Evolutionary conservation across 2,329 filamentous ascomycete genomes (phyloP), one percentile per base, ranked within the genome.

Genomic region (Epicoccum nigrum): DNA sequence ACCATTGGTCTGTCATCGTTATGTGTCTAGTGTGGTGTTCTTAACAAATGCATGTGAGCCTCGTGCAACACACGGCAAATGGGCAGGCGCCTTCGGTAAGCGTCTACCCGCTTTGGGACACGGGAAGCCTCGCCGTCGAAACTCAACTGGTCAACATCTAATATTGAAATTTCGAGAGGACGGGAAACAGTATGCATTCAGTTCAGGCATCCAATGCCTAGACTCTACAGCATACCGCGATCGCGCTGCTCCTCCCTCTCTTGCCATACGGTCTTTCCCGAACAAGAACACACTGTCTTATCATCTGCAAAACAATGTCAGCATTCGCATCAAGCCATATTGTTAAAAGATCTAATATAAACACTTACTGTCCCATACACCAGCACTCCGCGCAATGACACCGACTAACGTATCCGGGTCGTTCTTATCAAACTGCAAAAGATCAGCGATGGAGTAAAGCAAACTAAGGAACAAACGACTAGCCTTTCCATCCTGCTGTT

Each of bases 211-310:
- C 19, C 7, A 15, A n/a, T 28, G 23, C n/a, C n/a, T n/a, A n/a
- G n/a, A n/a, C n/a, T 45, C 85, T 74, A 97, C 63, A 94, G 77
- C 90, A 99, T 97, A 2, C 94, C 94, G 77, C 90, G 92, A 60
- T 83, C 81, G 33, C 92, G 86, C 77, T 96, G 90, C 67, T 97
- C 92, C 75, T 87, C 87, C 63, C 94, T 85, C 80, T 99, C 94
- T 75, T 99, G 89, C 94, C 94, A 99, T 9, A 99, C 84, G 49
- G 92, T 97, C 84, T 97, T 97, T 4, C 94, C 94, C 30, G 92
- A 96, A 75, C 94, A 99, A 39, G 92, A 96, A 74, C 94, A 99
- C 5, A 99, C 93, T 37, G 90, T 96, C 82, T 97, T 99, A 72
- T 97, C 91, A 66, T 99, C 62, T 64, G 39, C 13, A 12, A 27